Base-by-base conservation (phyloP, 768 basidiomycete genomes). In the Lenzites betulinus region DNA sequence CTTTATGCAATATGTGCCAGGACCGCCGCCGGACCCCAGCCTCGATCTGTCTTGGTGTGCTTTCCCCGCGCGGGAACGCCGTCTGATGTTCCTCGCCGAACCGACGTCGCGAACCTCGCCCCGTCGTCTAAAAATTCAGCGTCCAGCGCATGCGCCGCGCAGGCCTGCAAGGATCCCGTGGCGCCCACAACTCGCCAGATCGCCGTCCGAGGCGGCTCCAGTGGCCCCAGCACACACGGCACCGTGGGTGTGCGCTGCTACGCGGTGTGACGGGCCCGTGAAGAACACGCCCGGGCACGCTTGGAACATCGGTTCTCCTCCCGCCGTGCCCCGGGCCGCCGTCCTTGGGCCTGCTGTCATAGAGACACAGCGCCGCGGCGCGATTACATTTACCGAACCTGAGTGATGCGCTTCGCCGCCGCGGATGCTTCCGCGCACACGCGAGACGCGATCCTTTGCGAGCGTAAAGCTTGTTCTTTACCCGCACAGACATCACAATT, bases 261-360 rank as follows among this genome's bases (percentile, higher is more conserved):
- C 60, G 28, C 60, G 60, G 55, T 48, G 60, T 61, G 60, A 61
- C 25, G 48, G 25, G 16, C 30, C 26, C 26, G 60, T 61, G 60
- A 61, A 61, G 60, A 20, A 47, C 43, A 20, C 44, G 28, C 38
- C 44, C 52, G 36, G 20, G 59, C 33, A 20, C 44, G 20, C 46
- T 26, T 46, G 36, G 46, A 42, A 52, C 7, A 23, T 36, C 51
- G 52, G 41, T 60, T 60, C 39, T 42, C 16, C 46, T 46, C 23
- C 20, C 8, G 20, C 47, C 47, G 46, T 39, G 38, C 35, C 18
- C 52, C 36, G 44, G 46, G 2, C 36, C 46, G 41, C 43, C 42
- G 8, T 8, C 43, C 43, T 46, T 46, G 53, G 53, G 28, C 18
- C 51, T 51, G 58, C 51, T 59, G 51, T 38, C 58, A 59, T 53